Conservation (phyloP, 116 monocot genomes). For the Posidonia oceanica region DNA sequence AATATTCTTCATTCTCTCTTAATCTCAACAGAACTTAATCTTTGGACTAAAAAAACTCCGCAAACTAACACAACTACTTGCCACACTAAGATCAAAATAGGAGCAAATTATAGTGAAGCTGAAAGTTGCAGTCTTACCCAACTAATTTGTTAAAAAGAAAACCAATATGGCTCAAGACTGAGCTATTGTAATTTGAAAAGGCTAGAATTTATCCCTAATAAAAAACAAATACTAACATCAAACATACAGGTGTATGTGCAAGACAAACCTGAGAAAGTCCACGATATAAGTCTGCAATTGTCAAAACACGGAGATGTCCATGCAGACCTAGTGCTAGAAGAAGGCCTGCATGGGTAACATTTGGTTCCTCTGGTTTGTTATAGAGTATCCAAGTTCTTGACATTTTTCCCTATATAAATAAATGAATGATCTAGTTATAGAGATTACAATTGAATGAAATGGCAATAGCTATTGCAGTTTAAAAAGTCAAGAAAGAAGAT, state of each 20-base stretch:
- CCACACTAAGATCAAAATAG: too few species aligned
- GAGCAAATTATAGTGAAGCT: too few species aligned
- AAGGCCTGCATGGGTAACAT: slow-evolving; percentile 77
- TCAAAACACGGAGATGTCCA: slow-evolving; percentile 68
- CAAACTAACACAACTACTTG: too few species aligned
- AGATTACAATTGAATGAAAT: slow-evolving; percentile 5
- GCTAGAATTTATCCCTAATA: background rate
- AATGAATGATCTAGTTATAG: slow-evolving; percentile 1
- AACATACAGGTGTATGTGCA: background rate
- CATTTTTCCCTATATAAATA: slow-evolving; percentile 60
- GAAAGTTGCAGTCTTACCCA: too few species aligned
- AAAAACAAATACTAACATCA: background rate
- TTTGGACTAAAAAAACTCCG: too few species aligned
- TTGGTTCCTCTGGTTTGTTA: slow-evolving; percentile 81
- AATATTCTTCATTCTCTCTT: too few species aligned
- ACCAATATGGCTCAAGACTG: too few species aligned
- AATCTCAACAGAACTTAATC: too few species aligned
- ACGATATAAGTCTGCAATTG: slow-evolving; percentile 64
- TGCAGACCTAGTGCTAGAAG: slow-evolving; percentile 89
- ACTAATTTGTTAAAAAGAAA: too few species aligned
- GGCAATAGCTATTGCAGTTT: background rate
- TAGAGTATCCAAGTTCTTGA: slow-evolving; percentile 88
- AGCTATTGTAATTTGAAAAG: too few species aligned
- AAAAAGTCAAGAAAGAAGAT: background rate
- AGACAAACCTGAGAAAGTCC: slow-evolving; percentile 62